Conservation (phyloP, 441 rosid genomes). For the Capsella rubella region DNA sequence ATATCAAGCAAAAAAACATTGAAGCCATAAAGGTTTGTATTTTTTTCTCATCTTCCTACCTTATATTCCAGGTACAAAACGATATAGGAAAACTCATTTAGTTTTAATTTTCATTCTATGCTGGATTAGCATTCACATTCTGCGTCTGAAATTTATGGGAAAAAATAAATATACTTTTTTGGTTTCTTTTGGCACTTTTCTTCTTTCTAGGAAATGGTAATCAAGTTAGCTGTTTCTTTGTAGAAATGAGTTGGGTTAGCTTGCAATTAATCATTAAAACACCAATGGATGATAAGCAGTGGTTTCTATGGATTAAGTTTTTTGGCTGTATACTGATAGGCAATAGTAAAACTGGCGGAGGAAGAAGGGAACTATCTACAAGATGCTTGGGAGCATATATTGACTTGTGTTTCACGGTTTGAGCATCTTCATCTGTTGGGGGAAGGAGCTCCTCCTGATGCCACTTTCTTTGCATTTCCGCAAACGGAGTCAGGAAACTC, state of each 20-base stretch:
- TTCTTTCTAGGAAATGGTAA: conserved; percentile 24
- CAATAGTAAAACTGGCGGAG: conserved; percentile 90
- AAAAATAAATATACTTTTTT: not conserved
- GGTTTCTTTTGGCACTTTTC: conserved; percentile 14
- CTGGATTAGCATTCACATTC: conserved; percentile 24
- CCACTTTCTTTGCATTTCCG: conserved; percentile 89
- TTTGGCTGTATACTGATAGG: conserved; percentile 54
- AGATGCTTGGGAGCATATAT: conserved; percentile 99
- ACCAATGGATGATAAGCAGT: conserved; percentile 9
- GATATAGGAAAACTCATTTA: conserved; percentile 20
- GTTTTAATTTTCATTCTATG: conserved; percentile 21
- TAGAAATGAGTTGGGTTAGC: conserved; percentile 42
- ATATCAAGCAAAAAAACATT: conserved; percentile 91
- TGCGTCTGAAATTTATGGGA: not conserved
- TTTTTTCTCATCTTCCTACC: conserved; percentile 19
- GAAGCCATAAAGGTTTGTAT: conserved; percentile 88
- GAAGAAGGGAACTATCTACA: conserved; percentile 99
- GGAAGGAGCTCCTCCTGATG: conserved; percentile 99
- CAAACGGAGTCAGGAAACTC: conserved; percentile 88
- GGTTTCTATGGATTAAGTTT: conserved; percentile 29
- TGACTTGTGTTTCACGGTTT: conserved; percentile 98
- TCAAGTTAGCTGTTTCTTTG: conserved; percentile 26
- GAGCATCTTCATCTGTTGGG: conserved; percentile 99
- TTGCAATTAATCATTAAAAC: conserved; percentile 18
- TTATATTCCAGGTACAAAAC: conserved; percentile 8